A percentile compares a stretch with the other conserved stretches of the same genome.
phyloP scores from a whole-genome alignment of 306 rosid species.

The Luffa aegyptiaca region DNA sequence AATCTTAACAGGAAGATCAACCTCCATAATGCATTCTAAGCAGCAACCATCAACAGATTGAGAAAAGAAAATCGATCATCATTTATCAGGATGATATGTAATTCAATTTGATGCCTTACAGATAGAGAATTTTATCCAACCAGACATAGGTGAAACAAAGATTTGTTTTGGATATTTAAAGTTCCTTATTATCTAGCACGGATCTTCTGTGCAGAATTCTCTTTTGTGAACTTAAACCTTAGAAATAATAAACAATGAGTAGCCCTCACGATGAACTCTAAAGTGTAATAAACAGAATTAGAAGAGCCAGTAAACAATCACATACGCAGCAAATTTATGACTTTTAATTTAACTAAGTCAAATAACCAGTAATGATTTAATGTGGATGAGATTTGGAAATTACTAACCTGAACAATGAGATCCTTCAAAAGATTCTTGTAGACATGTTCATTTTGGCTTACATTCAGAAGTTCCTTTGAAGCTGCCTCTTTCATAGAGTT shows the following conservation, averaged over 20 bases:
- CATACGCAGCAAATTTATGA: neutral
- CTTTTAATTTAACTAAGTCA: neutral
- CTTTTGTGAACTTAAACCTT: neutral
- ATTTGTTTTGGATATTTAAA: neutral
- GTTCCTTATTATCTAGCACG: neutral
- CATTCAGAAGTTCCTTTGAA: constrained; percentile 60
- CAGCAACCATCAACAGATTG: neutral
- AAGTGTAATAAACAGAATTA: neutral
- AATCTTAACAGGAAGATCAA: constrained; percentile 2
- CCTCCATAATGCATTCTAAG: neutral
- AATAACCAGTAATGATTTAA: neutral
- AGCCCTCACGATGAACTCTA: constrained; percentile 33
- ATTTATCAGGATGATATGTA: neutral
- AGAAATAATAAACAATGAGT: constrained; percentile 24
- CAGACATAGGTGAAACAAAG: neutral
- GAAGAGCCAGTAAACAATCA: neutral
- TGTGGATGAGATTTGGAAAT: neutral
- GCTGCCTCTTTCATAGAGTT: constrained; percentile 80
- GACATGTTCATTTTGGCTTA: constrained; percentile 46
- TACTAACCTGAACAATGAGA: constrained; percentile 76
- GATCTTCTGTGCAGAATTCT: neutral
- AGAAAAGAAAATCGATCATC: neutral
- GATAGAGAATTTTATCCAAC: neutral
- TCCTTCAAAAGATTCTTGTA: constrained; percentile 59
- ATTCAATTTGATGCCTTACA: neutral